Conservation (phyloP, 345 rosid genomes). For the Bruguiera parviflora region DNA sequence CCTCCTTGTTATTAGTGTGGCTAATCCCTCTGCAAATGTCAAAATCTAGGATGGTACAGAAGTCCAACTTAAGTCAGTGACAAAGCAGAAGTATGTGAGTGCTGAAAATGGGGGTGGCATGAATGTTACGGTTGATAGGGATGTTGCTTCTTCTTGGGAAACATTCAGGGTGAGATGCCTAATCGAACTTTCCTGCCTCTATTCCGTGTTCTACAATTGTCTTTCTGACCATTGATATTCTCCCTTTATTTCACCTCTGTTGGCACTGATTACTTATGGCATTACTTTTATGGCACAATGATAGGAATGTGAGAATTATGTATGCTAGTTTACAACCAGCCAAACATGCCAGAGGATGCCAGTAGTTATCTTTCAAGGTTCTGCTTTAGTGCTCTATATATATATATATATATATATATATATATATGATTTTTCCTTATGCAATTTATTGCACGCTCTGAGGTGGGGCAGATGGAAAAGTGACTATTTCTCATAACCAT, state of each 20-base stretch:
- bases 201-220: not conserved
- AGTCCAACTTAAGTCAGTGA: conserved; percentile 56
- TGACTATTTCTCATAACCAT: not conserved
- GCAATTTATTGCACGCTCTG: not conserved
- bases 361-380: not conserved
- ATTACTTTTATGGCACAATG: not conserved
- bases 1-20: conserved; percentile 1
- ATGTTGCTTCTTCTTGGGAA: conserved; percentile 63
- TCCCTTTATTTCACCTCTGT: no score
- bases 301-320: not conserved
- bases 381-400: not conserved
- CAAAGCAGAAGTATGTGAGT: conserved; percentile 51
- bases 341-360: not conserved
- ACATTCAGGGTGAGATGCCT: conserved; percentile 51
- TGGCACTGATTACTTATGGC: no score
- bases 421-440: no score
- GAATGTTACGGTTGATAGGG: conserved; percentile 49
- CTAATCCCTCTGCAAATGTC: conserved; percentile 7
- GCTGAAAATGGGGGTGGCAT: conserved; percentile 70
- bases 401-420: no score
- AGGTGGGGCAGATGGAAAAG: not conserved
- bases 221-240: not conserved
- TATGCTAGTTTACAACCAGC: not conserved
- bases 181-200: not conserved
- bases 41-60: conserved; percentile 63